Base-by-base conservation (phyloP, 805 yeast species). In the Saturnispora dispora region DNA sequence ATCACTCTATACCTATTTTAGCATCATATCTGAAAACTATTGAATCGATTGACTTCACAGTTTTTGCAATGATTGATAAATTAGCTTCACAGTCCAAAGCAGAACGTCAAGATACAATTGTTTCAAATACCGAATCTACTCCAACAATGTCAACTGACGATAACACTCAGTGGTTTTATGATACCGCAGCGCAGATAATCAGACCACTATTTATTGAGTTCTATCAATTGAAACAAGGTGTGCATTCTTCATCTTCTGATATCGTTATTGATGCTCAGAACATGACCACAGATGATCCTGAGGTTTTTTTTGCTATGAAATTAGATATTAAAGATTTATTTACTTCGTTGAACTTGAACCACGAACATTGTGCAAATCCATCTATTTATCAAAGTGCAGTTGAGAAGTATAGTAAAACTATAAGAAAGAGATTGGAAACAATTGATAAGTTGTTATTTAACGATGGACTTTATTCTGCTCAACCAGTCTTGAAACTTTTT, bases 231-330 rank as follows among this genome's bases (percentile, higher is more conserved):
- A 89, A 88, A 59, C 96, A 88, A 62, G 74, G 76, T 8, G 63
- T 86, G 25, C 90, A 88, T 63, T 79, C 83, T 56, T 62, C 74
- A 4, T 70, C 82, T 32, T 70, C 81, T 3, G 74, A 75, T 28
- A 71, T 85, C 5, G 71, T 87, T 10, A 76, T 86, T 75, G 79
- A 82, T 45, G 74, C 85, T 0, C 95, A 87, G 61, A 72, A 80
- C 11, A 66, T 86, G 10, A 83, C 93, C 0, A 65, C 85, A 10
- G 78, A 75, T 28, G 95, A 86, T 61, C 88, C 93, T 0, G 88
- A 84, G 53, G 83, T 82, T 2, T 86, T 86, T 65, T 72, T 46
- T 10, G 35, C 57, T 5, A 47, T 52, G 28, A 51, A 44, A 23
- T 37, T 84, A 67, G 74, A 74, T 52, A 82, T 81, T 30, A 86